Conservation (phyloP, 192 early-diverging fungal species). For the Mortierella antarctica region DNA sequence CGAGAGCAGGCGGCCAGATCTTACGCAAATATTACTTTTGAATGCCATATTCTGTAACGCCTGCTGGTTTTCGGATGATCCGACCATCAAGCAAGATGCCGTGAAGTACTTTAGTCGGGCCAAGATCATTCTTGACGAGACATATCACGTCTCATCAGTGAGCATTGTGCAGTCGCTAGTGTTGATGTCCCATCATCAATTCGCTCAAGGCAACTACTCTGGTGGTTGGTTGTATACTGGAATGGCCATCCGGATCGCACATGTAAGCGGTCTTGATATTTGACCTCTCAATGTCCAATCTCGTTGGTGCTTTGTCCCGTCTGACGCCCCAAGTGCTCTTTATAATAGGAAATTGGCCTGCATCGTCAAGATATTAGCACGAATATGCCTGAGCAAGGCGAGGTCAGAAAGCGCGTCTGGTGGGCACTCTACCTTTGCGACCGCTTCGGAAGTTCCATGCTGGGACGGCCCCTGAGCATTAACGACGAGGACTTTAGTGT, state of each 20-base stretch:
- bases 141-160: constrained; percentile 66
- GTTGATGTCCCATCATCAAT: constrained; percentile 73
- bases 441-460: constrained; percentile 20
- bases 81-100: constrained; percentile 38
- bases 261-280: constrained; percentile 24
- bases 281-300: neutral
- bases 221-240: constrained; percentile 76
- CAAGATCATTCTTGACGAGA: constrained; percentile 73
- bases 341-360: constrained; percentile 28
- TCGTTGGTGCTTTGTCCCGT: neutral
- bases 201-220: constrained; percentile 68
- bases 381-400: constrained; percentile 22
- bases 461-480: constrained; percentile 23
- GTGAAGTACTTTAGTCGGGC: constrained; percentile 73
- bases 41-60: constrained; percentile 65
- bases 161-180: constrained; percentile 74
- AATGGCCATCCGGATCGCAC: constrained; percentile 60
- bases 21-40: constrained; percentile 55
- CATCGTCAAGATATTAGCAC: constrained; percentile 22
- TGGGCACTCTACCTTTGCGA: constrained; percentile 30
- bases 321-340: neutral
- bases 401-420: constrained; percentile 34
- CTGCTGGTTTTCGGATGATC: constrained; percentile 53
- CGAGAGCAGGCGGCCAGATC: constrained; percentile 30
- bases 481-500: constrained; percentile 29